Conservation (phyloP, 1,284 basidiomycete genomes). For the Cryptococcus sp. region DNA sequence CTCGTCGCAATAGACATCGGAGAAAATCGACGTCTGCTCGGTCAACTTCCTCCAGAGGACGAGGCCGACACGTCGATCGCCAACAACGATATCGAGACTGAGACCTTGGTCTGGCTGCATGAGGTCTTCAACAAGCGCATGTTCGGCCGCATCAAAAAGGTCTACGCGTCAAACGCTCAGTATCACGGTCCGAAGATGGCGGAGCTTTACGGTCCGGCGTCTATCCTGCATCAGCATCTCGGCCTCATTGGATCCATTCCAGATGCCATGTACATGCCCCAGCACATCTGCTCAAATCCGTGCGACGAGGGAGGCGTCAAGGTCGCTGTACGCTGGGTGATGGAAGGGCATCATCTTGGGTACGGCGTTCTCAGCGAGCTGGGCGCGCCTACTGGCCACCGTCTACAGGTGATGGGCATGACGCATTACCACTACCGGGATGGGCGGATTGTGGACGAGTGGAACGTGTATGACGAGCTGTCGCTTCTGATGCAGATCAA, state of each 20-base stretch:
- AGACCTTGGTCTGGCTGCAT: slow-evolving; percentile 10
- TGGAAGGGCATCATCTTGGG: slow-evolving; percentile 11
- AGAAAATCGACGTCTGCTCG: slow-evolving; percentile 9
- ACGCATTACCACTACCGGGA: slow-evolving; percentile 12
- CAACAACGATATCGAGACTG: slow-evolving; percentile 11
- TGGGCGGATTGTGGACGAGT: slow-evolving; percentile 12
- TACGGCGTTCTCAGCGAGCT: slow-evolving; percentile 11
- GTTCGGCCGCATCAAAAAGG: slow-evolving; percentile 10
- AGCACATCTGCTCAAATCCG: slow-evolving; percentile 8
- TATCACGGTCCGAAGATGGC: slow-evolving; percentile 15
- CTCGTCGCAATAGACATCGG: slow-evolving; percentile 10
- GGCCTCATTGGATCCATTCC: slow-evolving; percentile 11
- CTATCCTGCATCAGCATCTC: slow-evolving; percentile 11
- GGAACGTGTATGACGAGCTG: slow-evolving; percentile 15
- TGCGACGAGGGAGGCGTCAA: slow-evolving; percentile 14
- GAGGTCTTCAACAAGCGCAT: slow-evolving; percentile 12
- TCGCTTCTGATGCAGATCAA: slow-evolving; percentile 12
- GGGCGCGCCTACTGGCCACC: slow-evolving; percentile 9
- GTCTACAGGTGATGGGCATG: slow-evolving; percentile 10
- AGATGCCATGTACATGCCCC: slow-evolving; percentile 11
- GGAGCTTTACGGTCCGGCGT: slow-evolving; percentile 11
- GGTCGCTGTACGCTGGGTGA: slow-evolving; percentile 13
- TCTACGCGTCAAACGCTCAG: slow-evolving; percentile 13
- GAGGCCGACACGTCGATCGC: slow-evolving; percentile 10
- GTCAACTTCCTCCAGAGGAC: slow-evolving; percentile 4